phyloP scores from a whole-genome alignment of 257 asterid species.

The Ilex aquifolium region DNA sequence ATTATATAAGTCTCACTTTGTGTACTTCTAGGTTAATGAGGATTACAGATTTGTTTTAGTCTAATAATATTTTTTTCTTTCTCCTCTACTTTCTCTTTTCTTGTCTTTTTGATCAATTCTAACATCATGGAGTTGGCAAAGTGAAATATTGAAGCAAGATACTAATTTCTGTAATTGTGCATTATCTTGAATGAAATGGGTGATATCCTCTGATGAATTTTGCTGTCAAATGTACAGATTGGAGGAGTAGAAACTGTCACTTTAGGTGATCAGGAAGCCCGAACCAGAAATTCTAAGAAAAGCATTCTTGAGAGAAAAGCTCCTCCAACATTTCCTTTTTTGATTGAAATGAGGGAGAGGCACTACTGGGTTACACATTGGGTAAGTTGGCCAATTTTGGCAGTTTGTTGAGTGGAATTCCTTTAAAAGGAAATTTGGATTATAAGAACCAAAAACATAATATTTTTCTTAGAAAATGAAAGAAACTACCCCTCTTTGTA shows the following conservation, averaged over 20 bases:
- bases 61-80: too few relatives aligned
- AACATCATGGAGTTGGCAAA: background rate
- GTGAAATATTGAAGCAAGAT: background rate
- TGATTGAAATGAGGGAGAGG: constrained; percentile 69
- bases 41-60: too few relatives aligned
- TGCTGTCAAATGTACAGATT: constrained; percentile 38
- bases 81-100: too few relatives aligned
- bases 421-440: background rate
- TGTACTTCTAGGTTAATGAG: too few relatives aligned
- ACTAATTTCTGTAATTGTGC: background rate
- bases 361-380: constrained; percentile 65
- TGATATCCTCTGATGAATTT: background rate
- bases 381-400: constrained; percentile 39
- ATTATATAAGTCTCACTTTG: too few relatives aligned
- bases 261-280: constrained; percentile 59
- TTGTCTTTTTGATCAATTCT: too few relatives aligned
- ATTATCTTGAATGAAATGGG: background rate
- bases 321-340: constrained; percentile 64
- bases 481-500: too few relatives aligned
- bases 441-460: too few relatives aligned
- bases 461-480: too few relatives aligned
- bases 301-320: constrained; percentile 60
- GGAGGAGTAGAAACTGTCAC: constrained; percentile 56
- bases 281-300: constrained; percentile 48
- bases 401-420: background rate